phyloP scores from a whole-genome alignment of 345 rosid genomes.

The Syzygium grande region DNA sequence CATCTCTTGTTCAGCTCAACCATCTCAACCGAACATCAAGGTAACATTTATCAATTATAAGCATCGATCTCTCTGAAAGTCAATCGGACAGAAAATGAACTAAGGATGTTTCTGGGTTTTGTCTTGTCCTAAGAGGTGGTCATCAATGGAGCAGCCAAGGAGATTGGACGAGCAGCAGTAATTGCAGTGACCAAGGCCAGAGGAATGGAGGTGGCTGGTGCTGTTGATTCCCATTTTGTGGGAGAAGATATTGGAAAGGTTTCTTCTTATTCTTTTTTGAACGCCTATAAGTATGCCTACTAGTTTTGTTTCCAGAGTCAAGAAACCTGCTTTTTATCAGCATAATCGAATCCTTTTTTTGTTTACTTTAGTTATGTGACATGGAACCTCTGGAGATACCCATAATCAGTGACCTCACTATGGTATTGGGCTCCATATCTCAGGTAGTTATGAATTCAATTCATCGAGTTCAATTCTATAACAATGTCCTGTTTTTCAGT shows the following conservation, averaged over 20 bases:
- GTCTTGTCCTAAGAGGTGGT: slow-evolving; percentile 35
- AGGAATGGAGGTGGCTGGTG: slow-evolving; percentile 96
- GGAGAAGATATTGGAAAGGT: slow-evolving; percentile 93
- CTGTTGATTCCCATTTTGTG: slow-evolving; percentile 63
- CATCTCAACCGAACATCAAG: slow-evolving; percentile 73
- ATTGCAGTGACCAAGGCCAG: slow-evolving; percentile 76
- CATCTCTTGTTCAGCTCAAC: slow-evolving; percentile 62
- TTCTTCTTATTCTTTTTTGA: neutral
- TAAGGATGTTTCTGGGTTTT: neutral
- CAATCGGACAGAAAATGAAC: neutral
- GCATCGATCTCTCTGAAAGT: neutral
- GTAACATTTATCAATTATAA: slow-evolving; percentile 13
- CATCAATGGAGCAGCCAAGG: slow-evolving; percentile 89
- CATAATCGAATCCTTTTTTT: neutral
- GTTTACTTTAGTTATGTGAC: slow-evolving; percentile 45
- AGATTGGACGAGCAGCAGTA: slow-evolving; percentile 89
- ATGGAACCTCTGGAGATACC: slow-evolving; percentile 90
- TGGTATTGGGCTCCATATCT: slow-evolving; percentile 95
- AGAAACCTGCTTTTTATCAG: neutral
- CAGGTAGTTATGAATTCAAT: slow-evolving; percentile 39
- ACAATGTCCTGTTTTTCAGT: neutral
- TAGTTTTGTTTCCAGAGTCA: neutral
- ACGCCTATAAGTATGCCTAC: neutral
- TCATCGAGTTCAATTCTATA: neutral
- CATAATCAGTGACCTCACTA: slow-evolving; percentile 66